Evolutionary conservation across 805 yeast genomes (phyloP).

Genomic region (Candida vartiovaarae): DNA sequence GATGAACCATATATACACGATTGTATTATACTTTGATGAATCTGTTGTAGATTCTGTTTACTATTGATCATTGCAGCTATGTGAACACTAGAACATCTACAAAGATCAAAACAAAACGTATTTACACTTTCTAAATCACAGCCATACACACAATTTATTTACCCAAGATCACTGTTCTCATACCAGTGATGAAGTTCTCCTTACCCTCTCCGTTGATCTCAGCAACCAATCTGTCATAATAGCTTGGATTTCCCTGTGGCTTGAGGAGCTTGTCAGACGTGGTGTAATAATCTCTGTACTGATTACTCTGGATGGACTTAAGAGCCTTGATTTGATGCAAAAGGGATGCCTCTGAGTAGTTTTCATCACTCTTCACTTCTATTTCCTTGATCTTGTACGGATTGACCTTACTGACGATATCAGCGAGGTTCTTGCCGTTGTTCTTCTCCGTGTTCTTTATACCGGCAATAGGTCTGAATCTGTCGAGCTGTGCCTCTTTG

Average conservation of each 20-base stretch:
- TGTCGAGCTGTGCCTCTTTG: constrained; percentile 55
- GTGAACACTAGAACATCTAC: too few species aligned
- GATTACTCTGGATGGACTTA: constrained; percentile 49
- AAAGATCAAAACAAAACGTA: too few species aligned
- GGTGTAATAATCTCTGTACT: constrained; percentile 55
- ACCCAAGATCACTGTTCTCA: constrained; percentile 73
- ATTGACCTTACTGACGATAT: constrained; percentile 39
- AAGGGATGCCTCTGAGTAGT: constrained; percentile 39
- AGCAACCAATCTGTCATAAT: constrained; percentile 61
- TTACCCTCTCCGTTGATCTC: constrained; percentile 68
- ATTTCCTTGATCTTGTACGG: constrained; percentile 36
- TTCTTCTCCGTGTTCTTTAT: constrained; percentile 33
- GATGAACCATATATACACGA: too few species aligned
- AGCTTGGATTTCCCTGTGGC: constrained; percentile 84
- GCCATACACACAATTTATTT: constrained; percentile 29
- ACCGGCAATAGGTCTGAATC: constrained; percentile 48
- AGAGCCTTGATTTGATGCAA: constrained; percentile 52
- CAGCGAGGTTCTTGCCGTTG: constrained; percentile 31
- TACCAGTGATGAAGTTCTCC: constrained; percentile 57
- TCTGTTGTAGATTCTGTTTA: too few species aligned
- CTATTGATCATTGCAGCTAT: too few species aligned
- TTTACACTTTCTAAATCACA: too few species aligned
- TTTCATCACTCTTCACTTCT: constrained; percentile 38
- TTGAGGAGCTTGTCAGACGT: constrained; percentile 56
- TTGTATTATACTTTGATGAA: too few species aligned